Base-by-base conservation (phyloP, 2,329 filamentous ascomycete genomes). In the Beauveria caledonica region DNA sequence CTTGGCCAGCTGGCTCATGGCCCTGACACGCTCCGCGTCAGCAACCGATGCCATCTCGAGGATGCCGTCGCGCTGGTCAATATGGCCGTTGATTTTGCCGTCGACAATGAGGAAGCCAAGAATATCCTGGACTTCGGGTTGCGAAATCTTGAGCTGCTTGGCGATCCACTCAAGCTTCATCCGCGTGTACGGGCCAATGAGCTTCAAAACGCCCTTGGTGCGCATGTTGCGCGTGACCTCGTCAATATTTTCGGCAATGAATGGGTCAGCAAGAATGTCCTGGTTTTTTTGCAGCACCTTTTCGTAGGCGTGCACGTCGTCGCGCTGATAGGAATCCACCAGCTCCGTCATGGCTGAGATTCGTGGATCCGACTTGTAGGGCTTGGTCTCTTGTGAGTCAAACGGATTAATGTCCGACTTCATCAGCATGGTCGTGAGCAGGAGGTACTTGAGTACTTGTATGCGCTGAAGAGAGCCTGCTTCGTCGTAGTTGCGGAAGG, bases 171-270 rank as follows among this genome's bases (percentile, higher is more conserved):
- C 79, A 25, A 97, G 79, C 64, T 88, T 90, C 83, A 97, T 96
- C 56, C 92, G 86, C 6, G 90, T 95, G 78, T 97, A 99, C 0
- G 94, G 94, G 5, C 92, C 92, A 64, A 97, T 94, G 25, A 97
- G 80, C 76, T 94, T 96, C 64, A 96, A 78, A 10, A 97, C 86
- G 1, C 92, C 93, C 79, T 97, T 97, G 65, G 92, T 97, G 59
- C 94, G 89, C 88, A 99, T 96, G 74, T 94, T 97, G 48, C 94
- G 89, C 57, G 93, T 99, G 61, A 99, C 93, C 76, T 99, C 94
- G 73, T 97, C 94, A 67, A 99, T 99, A 72, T 99, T 97, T 76
- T 97, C 94, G 29, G 93, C 93, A 67, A 99, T 99, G 76, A 97
- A 99, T 0, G 90, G 87, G 72, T 99, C 94, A 13, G 88, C 86